Evolutionary conservation across 306 rosid species (phyloP), one percentile per base, ranked within the genome.

Genomic region (Medicago ruthenica): DNA sequence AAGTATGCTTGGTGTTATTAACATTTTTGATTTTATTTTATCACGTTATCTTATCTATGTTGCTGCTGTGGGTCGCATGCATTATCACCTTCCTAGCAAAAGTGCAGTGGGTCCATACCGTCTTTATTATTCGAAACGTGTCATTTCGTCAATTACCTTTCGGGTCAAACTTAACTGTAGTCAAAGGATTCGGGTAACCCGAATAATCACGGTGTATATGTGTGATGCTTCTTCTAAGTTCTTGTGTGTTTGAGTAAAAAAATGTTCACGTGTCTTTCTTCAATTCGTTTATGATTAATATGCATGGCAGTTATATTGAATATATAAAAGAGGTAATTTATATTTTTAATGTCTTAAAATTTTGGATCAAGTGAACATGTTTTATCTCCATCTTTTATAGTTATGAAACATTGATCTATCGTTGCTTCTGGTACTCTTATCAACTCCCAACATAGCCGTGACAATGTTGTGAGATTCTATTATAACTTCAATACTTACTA

Each of bases 51-150:
- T 75, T 75, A 69, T 75, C 71, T 44, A n/a, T 34, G 74, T 42
- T 68, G 27, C 16, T 73, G 12, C 16, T 73, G 12, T 55, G 62
- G 17, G 22, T 51, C 22, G 11, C 12, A 51, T 10, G 22, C 58
- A 51, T 51, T 12, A 31, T 44, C 76, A 75, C 34, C 67, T 53
- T 70, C 47, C 6, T 10, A 2, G 4, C 31, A 41, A 44, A 70
- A 74, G 42, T 15, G 9, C 4, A 10, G 1, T 1, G 58, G 82
- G 76, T 73, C 82, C 76, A 73, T 58, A 3, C 0, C 7, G 0
- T 58, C 16, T 76, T 71, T 15, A 61, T 55, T 61, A 67, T 81
- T 76, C 82, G 14, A 71, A 81, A 71, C 81, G 85, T 81, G 75
- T 76, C 65, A 44, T 64, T 57, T 57, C 48, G 13, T 71, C 81